Base-by-base conservation (phyloP, 352 stramenopile genomes). In the Globisporangium cederbergense region DNA sequence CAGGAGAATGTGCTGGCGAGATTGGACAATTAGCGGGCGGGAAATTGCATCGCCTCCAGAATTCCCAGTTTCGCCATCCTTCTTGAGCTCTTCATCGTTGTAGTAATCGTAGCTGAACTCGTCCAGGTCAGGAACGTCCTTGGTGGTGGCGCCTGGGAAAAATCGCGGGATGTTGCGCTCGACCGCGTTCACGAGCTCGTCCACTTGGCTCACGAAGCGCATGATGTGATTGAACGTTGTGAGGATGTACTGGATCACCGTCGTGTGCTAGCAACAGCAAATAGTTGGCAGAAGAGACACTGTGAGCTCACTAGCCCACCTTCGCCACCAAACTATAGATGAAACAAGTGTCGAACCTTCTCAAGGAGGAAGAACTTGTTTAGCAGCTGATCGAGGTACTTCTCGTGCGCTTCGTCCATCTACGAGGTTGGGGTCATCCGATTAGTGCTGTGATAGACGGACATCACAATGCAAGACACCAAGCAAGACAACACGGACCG, bases 211-310 rank as follows among this genome's bases (percentile, higher is more conserved):
- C 42, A 88, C 74, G 61, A 82, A 93, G 7, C 73, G 64, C 58
- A 93, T 79, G 30, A 91, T 77, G 34, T 90, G 81, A 54, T 91
- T 89, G 63, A 91, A 88, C 16, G 83, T 87, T 30, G 75, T 80
- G 51, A 90, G 54, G 43, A 90, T 88, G 62, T 89, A 88, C 60
- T 84, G 71, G 34, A 86, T 80, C n/a, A 91, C 79, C 0, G 71
- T 78, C 46, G 75, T 69, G 28, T 92, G 77, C 81, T 91, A 36
- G 6, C 64, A 45, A 64, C 42, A 67, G 7, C 10, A 50, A 3
- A 70, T 16, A 49, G 36, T 42, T 42, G 36, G 2, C 36, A 42
- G 11, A 25, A 61, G 47, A 58, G 16, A 11, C 16, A 25, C 47
- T 32, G 20, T 32, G 16, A 58, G 47, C 20, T 50, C 14, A 47